phyloP scores from a whole-genome alignment of 768 basidiomycete species.

The Sarcodon aspratus region DNA sequence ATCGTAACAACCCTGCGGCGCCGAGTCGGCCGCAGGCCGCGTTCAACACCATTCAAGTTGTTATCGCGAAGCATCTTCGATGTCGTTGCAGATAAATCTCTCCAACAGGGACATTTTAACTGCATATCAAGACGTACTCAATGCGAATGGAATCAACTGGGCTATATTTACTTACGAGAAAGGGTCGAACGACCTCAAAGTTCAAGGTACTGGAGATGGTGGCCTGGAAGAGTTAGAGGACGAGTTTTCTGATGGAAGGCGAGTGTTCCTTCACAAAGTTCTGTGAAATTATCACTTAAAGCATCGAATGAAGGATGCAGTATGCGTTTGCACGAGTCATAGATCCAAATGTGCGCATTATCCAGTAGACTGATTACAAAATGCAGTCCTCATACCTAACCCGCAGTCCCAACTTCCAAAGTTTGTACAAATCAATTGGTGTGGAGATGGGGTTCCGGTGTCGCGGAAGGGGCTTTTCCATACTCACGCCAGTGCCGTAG shows the following conservation, averaged over 20 bases:
- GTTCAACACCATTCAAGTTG: not conserved
- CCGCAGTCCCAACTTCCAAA: conserved; percentile 71
- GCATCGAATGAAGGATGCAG: conserved; percentile 54
- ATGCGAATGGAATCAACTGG: conserved; percentile 63
- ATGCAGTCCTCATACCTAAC: no score
- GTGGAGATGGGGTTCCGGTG: conserved; percentile 93
- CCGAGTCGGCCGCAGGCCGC: not conserved
- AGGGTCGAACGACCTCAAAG: conserved; percentile 77
- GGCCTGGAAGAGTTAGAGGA: conserved; percentile 87
- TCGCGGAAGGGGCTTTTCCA: conserved; percentile 88
- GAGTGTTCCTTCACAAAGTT: conserved; percentile 12
- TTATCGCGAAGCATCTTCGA: conserved; percentile 13
- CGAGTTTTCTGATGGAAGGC: conserved; percentile 93
- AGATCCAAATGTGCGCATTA: conserved; percentile 59
- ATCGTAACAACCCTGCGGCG: no score
- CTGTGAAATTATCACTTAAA: not conserved
- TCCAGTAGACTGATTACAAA: no score
- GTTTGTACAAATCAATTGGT: conserved; percentile 96
- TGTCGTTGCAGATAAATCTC: conserved; percentile 77
- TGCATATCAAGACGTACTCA: conserved; percentile 69
- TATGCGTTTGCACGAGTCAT: conserved; percentile 83
- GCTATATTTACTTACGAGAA: conserved; percentile 71
- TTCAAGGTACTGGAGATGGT: conserved; percentile 77
- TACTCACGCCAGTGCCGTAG: conserved; percentile 73
- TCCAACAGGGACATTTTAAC: conserved; percentile 59